Conservation (phyloP, 2,329 filamentous ascomycete genomes). For the Bipolaris bicolor region DNA sequence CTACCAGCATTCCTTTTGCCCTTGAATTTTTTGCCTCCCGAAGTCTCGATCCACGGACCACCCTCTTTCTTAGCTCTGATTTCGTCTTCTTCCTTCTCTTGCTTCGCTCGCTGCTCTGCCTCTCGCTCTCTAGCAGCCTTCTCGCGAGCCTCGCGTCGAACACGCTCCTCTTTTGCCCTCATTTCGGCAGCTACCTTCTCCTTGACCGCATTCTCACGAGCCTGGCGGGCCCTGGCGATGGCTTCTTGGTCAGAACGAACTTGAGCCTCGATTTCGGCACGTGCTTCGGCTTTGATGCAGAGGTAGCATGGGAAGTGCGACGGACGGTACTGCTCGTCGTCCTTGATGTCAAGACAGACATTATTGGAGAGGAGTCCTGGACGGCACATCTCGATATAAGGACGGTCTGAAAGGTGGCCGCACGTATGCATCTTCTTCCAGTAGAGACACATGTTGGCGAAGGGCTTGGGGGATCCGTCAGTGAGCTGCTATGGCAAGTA, state of each 20-base stretch:
- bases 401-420: conserved; percentile 25
- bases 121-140: conserved; percentile 31
- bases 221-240: conserved; percentile 16
- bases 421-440: conserved; percentile 36
- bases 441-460: conserved; percentile 31
- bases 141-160: conserved; percentile 31
- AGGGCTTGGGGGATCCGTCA: background rate
- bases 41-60: conserved; percentile 29
- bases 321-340: conserved; percentile 15
- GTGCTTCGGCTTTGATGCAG: conserved; percentile 28
- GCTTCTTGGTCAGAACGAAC: conserved; percentile 8
- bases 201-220: conserved; percentile 15
- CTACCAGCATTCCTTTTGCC: conserved; percentile 15
- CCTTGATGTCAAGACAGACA: conserved; percentile 25
- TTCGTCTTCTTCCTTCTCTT: conserved; percentile 23
- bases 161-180: conserved; percentile 26
- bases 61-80: conserved; percentile 27
- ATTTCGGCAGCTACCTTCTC: conserved; percentile 19
- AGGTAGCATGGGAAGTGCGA: conserved; percentile 34
- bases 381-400: conserved; percentile 34
- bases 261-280: conserved; percentile 17
- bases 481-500: background rate
- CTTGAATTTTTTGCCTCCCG: conserved; percentile 23
- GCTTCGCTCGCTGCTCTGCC: conserved; percentile 18
- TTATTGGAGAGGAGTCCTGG: conserved; percentile 28